A percentile compares a stretch with the other conserved stretches of the same genome.
Evolutionary conservation across 257 asterid species (phyloP).

Genomic region (Asclepias syriaca): DNA sequence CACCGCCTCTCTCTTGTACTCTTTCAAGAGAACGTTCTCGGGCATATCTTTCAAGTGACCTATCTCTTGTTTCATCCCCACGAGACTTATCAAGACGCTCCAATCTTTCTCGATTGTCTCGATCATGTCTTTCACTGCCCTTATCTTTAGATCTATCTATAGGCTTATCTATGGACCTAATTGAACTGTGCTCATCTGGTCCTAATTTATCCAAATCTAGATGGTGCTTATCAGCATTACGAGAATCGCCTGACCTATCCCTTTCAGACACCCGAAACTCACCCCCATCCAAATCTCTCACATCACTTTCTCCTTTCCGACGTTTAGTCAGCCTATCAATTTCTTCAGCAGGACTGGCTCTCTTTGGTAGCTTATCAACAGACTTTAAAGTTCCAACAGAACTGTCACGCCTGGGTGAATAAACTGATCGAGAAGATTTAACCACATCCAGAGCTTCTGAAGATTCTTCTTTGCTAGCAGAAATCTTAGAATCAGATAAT

Average conservation of each 20-base stretch:
- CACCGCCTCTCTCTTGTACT: conserved; percentile 59
- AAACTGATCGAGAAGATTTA: conserved; percentile 54
- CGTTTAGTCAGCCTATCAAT: conserved; percentile 81
- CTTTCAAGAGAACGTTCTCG: conserved; percentile 93
- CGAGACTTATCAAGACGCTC: conserved; percentile 84
- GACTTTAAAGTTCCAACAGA: conserved; percentile 40
- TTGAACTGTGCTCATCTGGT: conserved; percentile 54
- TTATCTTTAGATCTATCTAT: conserved; percentile 78
- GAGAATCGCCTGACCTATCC: conserved; percentile 59
- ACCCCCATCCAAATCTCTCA: conserved; percentile 56
- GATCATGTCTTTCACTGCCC: conserved; percentile 70
- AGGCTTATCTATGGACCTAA: conserved; percentile 49
- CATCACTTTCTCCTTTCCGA: conserved; percentile 73
- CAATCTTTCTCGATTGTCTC: conserved; percentile 68
- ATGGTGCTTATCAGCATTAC: conserved; percentile 51
- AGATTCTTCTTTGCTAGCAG: conserved; percentile 57
- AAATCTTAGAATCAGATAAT: conserved; percentile 50
- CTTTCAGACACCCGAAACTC: conserved; percentile 65
- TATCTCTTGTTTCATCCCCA: conserved; percentile 83
- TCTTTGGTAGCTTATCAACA: conserved; percentile 67
- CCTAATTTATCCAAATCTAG: conserved; percentile 49
- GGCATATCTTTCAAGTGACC: conserved; percentile 78
- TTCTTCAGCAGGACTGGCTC: conserved; percentile 81
- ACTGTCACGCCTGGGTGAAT: conserved; percentile 76
- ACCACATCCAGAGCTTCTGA: conserved; percentile 49